Evolutionary conservation across 257 asterid genomes (phyloP), one percentile per base, ranked within the genome.

Genomic region (Eustoma russellianum): DNA sequence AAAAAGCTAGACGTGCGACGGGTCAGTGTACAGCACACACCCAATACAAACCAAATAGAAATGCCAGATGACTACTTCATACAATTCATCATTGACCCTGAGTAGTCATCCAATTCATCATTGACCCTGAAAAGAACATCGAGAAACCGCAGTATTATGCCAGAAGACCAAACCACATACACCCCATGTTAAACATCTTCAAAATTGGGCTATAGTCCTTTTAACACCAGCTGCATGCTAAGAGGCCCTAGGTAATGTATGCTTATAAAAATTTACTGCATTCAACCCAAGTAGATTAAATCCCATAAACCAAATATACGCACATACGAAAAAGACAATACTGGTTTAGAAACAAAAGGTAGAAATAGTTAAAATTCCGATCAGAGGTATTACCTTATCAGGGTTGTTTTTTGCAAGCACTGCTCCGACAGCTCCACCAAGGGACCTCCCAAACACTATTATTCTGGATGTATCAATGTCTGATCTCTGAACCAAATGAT

Each of bases 381-480:
- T 33, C 3, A 38, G 44, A 52, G 12, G 41, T 17, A 3, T 6
- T 70, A 92, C 98, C 93, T 88, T 92, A 68, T 88, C 95, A 35
- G 99, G 91, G 51, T 88, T 92, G 70, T 83, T 85, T 76, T 60
- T 81, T 47, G 94, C 61, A 50, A 92, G 85, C 50, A 76, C 87
- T 51, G 99, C 66, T 53, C 97, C 99, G 67, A 92, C 99, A 63
- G 99, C 99, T 64, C 97, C 99, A 51, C 99, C 99, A 60, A 92
- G 95, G 6, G 99, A 92, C 75, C 99, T 92, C 50, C 99, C 99
- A 71, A 92, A 92, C 57, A 92, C 93, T 19, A 88, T 67, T 70
- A 92, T 81, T 76, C 95, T 79, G 50, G 90, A 77, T 35, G 91
- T 83, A 66, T 92, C 97, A 55, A 92, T 88, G 66, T 88, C 99